A percentile compares a stretch with the other conserved stretches of the same genome.
Evolutionary conservation across 768 basidiomycete genomes (phyloP).

Genomic region (Holtermannia corniformis): DNA sequence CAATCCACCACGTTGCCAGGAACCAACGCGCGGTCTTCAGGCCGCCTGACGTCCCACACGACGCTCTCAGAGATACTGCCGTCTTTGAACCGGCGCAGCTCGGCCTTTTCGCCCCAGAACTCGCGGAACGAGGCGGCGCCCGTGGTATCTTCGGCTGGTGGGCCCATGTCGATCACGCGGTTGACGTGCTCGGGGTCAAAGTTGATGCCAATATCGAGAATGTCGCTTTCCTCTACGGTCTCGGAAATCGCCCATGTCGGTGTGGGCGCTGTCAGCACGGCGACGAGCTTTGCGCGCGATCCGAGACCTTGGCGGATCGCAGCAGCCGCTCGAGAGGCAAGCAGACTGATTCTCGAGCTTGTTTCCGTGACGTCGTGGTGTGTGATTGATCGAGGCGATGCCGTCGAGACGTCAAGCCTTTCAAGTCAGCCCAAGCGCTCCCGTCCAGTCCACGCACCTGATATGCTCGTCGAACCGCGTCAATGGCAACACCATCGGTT

Average conservation of each 20-base stretch:
- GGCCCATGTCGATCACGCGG: constrained; percentile 86
- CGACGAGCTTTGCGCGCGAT: constrained; percentile 57
- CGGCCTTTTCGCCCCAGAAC: constrained; percentile 87
- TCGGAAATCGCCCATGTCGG: constrained; percentile 35
- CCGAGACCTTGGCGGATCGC: constrained; percentile 57
- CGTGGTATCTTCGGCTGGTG: constrained; percentile 49
- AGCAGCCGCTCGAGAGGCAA: constrained; percentile 26
- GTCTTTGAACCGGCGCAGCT: constrained; percentile 90
- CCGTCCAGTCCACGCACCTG: constrained; percentile 11
- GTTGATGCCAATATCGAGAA: constrained; percentile 67
- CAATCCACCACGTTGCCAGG: constrained; percentile 65
- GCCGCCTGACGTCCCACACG: constrained; percentile 79
- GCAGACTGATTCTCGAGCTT: constrained; percentile 13
- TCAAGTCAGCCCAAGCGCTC: constrained; percentile 4
- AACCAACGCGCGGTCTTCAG: constrained; percentile 70
- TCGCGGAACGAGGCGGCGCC: constrained; percentile 57
- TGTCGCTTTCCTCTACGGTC: constrained; percentile 32
- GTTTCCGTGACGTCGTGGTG: constrained; percentile 16
- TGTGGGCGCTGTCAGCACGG: constrained; percentile 45
- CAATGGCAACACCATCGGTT: constrained; percentile 55
- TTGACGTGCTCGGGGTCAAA: constrained; percentile 64
- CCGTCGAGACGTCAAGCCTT: constrained; percentile 29
- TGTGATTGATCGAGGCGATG: constrained; percentile 3
- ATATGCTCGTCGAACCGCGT: constrained; percentile 58
- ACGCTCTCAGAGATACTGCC: constrained; percentile 85